These are phyloP conservation scores for Trypanosoma grayi DNA, from an alignment of 208 protist genomes.

Conservation along the genomic window DNA sequence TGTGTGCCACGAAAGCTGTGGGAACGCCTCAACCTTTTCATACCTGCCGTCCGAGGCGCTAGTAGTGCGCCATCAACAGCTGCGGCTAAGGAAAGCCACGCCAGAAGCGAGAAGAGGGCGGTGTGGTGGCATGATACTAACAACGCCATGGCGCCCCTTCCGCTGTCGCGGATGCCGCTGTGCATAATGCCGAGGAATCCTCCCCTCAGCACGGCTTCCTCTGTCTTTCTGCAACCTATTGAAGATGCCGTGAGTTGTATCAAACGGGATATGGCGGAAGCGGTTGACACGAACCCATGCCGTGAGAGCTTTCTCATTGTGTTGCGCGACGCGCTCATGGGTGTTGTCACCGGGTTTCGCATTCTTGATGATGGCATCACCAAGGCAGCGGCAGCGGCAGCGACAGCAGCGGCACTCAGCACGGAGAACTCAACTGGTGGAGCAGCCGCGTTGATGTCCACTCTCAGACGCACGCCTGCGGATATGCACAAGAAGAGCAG, in stretches of 20 bases:
- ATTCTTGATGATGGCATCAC: background rate
- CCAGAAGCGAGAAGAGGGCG: background rate
- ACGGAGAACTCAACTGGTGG: background rate
- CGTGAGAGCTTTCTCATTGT: slow-evolving; percentile 7
- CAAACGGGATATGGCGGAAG: background rate
- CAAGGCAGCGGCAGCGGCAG: slow-evolving; percentile 5
- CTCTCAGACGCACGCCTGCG: background rate
- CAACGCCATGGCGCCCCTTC: background rate
- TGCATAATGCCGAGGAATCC: background rate
- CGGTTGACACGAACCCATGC: background rate
- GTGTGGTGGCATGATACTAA: slow-evolving; percentile 4
- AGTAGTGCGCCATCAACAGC: background rate
- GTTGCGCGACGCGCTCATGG: background rate
- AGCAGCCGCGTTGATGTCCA: background rate
- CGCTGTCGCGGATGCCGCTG: background rate
- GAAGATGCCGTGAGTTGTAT: background rate
- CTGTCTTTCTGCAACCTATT: background rate
- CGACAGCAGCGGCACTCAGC: background rate
- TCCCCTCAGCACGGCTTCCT: background rate
- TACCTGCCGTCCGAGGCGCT: background rate
- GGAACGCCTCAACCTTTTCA: slow-evolving; percentile 19
- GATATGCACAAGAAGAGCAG: background rate
- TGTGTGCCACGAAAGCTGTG: slow-evolving; percentile 10
- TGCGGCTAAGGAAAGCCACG: background rate
- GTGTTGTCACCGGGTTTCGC: background rate